phyloP scores from a whole-genome alignment of 768 basidiomycete genomes.

The Pleurotus djamor region DNA sequence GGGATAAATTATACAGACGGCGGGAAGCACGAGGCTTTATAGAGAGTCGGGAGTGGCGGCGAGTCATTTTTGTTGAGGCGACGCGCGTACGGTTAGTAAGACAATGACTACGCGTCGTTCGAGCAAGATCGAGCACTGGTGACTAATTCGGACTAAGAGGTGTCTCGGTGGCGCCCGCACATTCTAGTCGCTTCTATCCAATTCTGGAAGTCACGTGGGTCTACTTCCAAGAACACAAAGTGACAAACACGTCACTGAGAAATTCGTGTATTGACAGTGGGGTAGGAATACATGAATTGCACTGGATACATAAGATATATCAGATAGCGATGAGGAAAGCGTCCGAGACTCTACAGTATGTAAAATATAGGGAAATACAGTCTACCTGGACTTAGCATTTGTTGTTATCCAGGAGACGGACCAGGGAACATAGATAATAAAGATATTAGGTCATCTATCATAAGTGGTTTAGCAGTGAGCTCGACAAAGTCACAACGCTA shows the following conservation, averaged over 20 bases:
- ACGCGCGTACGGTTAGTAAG: not conserved
- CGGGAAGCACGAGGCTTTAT: not conserved
- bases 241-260: too few species aligned
- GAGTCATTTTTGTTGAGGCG: not conserved
- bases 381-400: not conserved
- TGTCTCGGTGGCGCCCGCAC: not conserved
- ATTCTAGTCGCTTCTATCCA: not conserved
- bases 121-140: too few species aligned
- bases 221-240: not conserved
- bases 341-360: not conserved
- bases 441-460: constrained; percentile 48
- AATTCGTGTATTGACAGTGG: too few species aligned
- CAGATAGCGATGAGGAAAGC: too few species aligned
- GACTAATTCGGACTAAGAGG: too few species aligned
- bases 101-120: not conserved
- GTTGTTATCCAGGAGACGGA: constrained; percentile 13
- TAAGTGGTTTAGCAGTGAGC: not conserved
- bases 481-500: not conserved
- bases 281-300: not conserved
- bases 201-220: not conserved
- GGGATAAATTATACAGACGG: not conserved
- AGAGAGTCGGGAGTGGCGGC: not conserved
- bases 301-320: not conserved
- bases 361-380: not conserved
- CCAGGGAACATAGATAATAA: constrained; percentile 48